Conservation (phyloP, 192 early-diverging fungal genomes). For the Podochytrium sp. region DNA sequence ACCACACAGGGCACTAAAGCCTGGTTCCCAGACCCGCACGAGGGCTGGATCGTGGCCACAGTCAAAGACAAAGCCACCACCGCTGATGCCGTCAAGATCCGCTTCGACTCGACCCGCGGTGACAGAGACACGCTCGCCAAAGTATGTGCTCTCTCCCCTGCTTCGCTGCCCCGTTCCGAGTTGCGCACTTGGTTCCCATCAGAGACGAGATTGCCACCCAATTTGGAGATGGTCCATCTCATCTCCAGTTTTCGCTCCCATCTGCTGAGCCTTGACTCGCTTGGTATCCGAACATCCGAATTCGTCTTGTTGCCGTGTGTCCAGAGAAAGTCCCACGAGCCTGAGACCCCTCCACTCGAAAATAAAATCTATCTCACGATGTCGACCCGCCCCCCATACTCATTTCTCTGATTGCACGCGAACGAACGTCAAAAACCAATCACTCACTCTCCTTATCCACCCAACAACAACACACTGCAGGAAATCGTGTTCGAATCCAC, state of each 20-base stretch:
- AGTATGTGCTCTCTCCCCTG: too few species aligned
- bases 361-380: not conserved
- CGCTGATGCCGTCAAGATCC: conserved; percentile 61
- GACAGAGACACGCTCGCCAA: too few species aligned
- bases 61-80: conserved; percentile 54
- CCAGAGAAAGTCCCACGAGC: not conserved
- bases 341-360: not conserved
- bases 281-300: too few species aligned
- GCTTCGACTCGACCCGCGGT: conserved; percentile 59
- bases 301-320: not conserved
- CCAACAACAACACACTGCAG: conserved; percentile 54
- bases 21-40: conserved; percentile 83
- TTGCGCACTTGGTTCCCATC: too few species aligned
- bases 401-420: not conserved
- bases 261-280: too few species aligned
- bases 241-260: too few species aligned
- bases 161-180: too few species aligned
- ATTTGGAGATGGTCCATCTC: too few species aligned
- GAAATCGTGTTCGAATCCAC: conserved; percentile 73
- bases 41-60: conserved; percentile 77
- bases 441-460: not conserved
- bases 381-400: not conserved
- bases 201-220: too few species aligned
- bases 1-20: conserved; percentile 58
- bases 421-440: not conserved